Percentiles rank a stretch among this genome's conserved stretches.
These are phyloP conservation scores for Porpolomopsis calyptriformis DNA, from an alignment of 768 basidiomycete species.

Conservation along the genomic window DNA sequence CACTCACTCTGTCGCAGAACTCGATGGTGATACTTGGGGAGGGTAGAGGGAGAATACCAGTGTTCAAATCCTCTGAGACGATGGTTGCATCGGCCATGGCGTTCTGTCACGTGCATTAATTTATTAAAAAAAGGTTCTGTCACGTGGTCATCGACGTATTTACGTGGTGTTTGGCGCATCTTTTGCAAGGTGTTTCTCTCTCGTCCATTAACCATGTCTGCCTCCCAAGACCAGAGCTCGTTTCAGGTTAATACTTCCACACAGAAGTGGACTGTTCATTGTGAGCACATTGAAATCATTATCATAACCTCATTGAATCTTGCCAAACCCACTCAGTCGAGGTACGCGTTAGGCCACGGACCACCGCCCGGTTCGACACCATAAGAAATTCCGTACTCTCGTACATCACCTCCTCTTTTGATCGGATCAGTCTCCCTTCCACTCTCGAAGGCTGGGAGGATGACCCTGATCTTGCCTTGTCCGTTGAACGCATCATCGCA, in stretches of 20 bases:
- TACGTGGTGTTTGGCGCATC: slow-evolving; percentile 5
- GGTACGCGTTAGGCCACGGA: slow-evolving; percentile 59
- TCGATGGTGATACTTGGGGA: slow-evolving; percentile 66
- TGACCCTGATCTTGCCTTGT: slow-evolving; percentile 53
- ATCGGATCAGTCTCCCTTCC: slow-evolving; percentile 60
- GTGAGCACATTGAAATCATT: neutral
- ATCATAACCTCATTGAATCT: neutral
- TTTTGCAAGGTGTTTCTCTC: no score
- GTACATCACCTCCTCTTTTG: slow-evolving; percentile 42
- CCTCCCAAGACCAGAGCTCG: neutral
- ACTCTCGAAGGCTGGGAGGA: slow-evolving; percentile 72
- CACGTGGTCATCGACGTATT: neutral
- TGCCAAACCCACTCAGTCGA: slow-evolving; percentile 46
- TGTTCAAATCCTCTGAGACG: no score
- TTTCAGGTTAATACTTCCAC: neutral
- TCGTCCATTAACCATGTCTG: neutral
- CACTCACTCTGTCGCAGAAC: slow-evolving; percentile 81
- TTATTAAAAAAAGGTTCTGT: no score
- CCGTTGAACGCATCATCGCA: slow-evolving; percentile 67
- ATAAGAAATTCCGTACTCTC: slow-evolving; percentile 54
- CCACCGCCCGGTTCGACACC: slow-evolving; percentile 67
- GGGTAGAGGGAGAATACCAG: neutral
- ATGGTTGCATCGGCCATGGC: no score
- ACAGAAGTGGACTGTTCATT: slow-evolving; percentile 9
- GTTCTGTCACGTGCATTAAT: no score